Base-by-base conservation (phyloP, 345 rosid genomes). In the Boechera divaricarpa region DNA sequence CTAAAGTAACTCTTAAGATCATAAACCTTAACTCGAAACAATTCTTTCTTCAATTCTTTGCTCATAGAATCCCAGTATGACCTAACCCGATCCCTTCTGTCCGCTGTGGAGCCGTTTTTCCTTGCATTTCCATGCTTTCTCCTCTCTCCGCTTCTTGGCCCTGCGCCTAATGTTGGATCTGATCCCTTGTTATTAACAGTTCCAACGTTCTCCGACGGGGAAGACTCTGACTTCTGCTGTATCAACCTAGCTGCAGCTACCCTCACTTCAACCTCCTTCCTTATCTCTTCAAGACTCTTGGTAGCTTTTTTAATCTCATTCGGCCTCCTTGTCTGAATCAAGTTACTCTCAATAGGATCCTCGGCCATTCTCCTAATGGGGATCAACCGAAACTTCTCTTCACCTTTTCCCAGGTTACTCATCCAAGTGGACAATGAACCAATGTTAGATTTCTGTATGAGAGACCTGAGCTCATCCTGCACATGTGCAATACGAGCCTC, bases 181-280 rank as follows among this genome's bases (percentile, higher is more conserved):
- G 79, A 74, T 56, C 84, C 90, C 66, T 79, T 83, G 24, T 82
- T 87, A 57, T 38, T 76, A 73, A 76, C 82, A 77, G 82, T 84
- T 54, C 81, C 87, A 51, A 80, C 86, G 18, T 16, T 67, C 29
- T 73, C 83, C 16, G 75, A 68, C 73, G 52, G 60, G 18, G 84
- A 70, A n/a, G 71, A 62, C 71, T 90, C 97, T 3, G 90, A 79
- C 72, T 88, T 90, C 86, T 90, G 97, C 87, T 91, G 98, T 84
- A 88, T 39, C 73, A 92, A 76, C 76, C 90, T 86, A 29, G 89
- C 95, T 10, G 98, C 97, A 52, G 97, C 95, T 35, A 94, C 97
- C 83, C 87, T 83, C 55, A 94, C 97, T 82, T 94, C 98, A 80
- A 92, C 86, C 87, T 92, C 98, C 73, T 94, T 90, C 84, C 97